Evolutionary conservation across 2,329 filamentous ascomycete genomes (phyloP).

Genomic region (Phialophora verrucosa): DNA sequence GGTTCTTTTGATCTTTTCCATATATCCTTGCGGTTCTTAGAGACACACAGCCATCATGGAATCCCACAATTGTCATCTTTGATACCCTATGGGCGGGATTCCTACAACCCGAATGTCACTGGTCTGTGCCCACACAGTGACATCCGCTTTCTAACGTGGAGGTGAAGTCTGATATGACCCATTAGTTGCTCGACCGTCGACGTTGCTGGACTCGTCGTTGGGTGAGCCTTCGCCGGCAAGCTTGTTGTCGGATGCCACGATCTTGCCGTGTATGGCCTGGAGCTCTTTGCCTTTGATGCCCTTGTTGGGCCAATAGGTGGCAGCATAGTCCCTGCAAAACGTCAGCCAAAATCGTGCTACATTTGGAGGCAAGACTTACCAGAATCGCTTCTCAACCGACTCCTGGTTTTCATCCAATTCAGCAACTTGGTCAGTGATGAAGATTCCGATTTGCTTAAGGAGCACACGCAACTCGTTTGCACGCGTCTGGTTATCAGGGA

Average conservation of each 20-base stretch:
- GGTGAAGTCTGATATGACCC: conserved; percentile 39
- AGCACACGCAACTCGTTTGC: conserved; percentile 52
- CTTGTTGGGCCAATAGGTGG: conserved; percentile 56
- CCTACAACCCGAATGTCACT: conserved; percentile 5
- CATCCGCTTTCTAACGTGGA: conserved; percentile 27
- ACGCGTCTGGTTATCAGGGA: conserved; percentile 51
- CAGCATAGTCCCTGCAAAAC: conserved; percentile 51
- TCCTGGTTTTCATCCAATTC: conserved; percentile 49
- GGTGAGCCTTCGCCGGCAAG: conserved; percentile 39
- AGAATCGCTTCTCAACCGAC: conserved; percentile 52
- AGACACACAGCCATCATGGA: neutral
- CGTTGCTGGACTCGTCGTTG: conserved; percentile 36
- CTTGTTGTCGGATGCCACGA: conserved; percentile 39
- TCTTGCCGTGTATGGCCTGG: conserved; percentile 39
- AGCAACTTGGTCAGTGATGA: conserved; percentile 47
- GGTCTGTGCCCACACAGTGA: neutral
- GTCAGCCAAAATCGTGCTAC: conserved; percentile 39
- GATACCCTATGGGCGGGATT: neutral
- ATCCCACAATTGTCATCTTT: neutral
- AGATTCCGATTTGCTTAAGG: conserved; percentile 54
- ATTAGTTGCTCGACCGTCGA: conserved; percentile 35
- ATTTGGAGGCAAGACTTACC: conserved; percentile 45
- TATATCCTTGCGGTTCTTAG: neutral
- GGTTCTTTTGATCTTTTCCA: conserved; percentile 1
- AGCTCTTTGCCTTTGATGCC: conserved; percentile 42